Base-by-base conservation (phyloP, 2,329 filamentous ascomycete species). In the Leptographium wingfieldii region DNA sequence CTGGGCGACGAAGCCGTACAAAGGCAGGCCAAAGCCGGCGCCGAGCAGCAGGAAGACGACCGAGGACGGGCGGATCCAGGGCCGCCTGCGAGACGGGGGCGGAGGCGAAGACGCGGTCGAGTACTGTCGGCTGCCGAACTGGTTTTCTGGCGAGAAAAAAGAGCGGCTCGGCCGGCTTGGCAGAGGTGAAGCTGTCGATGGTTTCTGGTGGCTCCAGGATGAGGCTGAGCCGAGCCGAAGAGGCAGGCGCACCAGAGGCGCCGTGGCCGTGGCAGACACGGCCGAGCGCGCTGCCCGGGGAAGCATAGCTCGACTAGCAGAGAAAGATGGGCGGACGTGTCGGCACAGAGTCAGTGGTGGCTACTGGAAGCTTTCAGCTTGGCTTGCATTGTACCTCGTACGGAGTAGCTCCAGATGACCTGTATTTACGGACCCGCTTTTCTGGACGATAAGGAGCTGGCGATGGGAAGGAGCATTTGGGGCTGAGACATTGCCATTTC, bases 41-140 rank as follows among this genome's bases (percentile, higher is more conserved):
- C 56, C 60, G 19, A 62, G 60, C 27, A 59, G 33, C 29, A 61
- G 25, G 25, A 59, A 61, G 51, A 61, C 29, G 35, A 61, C 6
- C 19, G 59, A 56, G 2, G 59, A 61, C 3, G 55, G 43, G 25
- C 56, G 59, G 22, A 46, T 4, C 25, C 59, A 33, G 52, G 53
- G 53, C 10, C 22, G 3, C 9, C n/a, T 31, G 31, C 31, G 31
- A 31, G 31, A 3, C 6, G 16, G 31, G 3, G 52, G 31, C 1
- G 54, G 54, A 11, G 19, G 33, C 14, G 53, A 52, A 16, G 52
- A 11, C 11, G 29, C 51, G 27, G 52, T 55, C 22, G 35, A 16
- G 35, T 46, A 43, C 10, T 3, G 11, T 25, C 19, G 54, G 35
- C 14, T 7, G 6, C 3, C 27, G 2, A 4, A 4, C 25, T 7